Conservation (phyloP, 1,139 yeast species). For the Saccharomycopsis hybrid region DNA sequence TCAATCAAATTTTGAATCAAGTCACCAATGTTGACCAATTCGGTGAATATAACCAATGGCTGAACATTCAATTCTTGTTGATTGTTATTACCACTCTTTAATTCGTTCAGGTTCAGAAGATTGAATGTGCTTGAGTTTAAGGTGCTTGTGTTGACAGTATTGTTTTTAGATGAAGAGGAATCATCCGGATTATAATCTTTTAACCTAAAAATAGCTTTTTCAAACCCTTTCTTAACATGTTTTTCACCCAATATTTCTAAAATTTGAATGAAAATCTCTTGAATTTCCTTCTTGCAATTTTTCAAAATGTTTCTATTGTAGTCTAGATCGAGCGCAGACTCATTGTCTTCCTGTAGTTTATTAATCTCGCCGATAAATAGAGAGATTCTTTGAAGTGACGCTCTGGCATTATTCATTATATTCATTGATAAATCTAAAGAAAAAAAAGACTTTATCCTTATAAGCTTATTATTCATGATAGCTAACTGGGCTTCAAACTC, state of each 20-base stretch:
- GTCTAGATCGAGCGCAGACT: slow-evolving; percentile 22
- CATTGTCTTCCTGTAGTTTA: slow-evolving; percentile 27
- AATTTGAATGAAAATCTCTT: slow-evolving; percentile 61
- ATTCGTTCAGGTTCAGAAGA: too few species aligned
- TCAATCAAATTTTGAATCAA: slow-evolving; percentile 88
- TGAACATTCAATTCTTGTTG: slow-evolving; percentile 44
- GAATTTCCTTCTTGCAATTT: slow-evolving; percentile 32
- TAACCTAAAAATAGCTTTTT: slow-evolving; percentile 65
- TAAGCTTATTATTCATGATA: slow-evolving; percentile 35
- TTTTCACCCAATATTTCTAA: slow-evolving; percentile 58
- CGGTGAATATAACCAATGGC: slow-evolving; percentile 83
- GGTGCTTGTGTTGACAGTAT: slow-evolving; percentile 22
- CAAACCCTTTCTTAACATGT: slow-evolving; percentile 78
- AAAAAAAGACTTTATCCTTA: slow-evolving; percentile 34
- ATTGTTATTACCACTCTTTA: background rate
- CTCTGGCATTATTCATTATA: slow-evolving; percentile 33
- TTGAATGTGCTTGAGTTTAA: background rate
- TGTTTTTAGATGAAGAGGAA: slow-evolving; percentile 21
- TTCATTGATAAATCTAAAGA: slow-evolving; percentile 37
- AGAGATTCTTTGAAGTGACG: slow-evolving; percentile 30
- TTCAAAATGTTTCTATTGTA: slow-evolving; percentile 28
- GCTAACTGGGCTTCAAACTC: slow-evolving; percentile 42
- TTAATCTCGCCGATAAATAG: slow-evolving; percentile 23
- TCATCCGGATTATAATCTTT: slow-evolving; percentile 65
- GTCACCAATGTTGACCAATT: slow-evolving; percentile 88